These are phyloP conservation scores for Fraxinus latifolia DNA, from an alignment of 305 asterid species.

Conservation along the genomic window DNA sequence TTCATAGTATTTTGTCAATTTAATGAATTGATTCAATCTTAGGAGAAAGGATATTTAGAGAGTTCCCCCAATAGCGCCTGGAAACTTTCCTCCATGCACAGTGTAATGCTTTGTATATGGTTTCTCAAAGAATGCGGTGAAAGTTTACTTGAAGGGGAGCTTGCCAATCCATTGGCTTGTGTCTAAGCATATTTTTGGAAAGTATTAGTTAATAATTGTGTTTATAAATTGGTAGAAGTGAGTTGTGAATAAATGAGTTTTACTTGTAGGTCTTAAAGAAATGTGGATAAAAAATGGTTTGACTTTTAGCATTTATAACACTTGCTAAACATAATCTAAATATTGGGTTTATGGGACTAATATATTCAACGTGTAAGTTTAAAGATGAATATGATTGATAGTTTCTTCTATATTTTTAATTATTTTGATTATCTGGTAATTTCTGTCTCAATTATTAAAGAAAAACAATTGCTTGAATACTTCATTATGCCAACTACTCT, in stretches of 20 bases:
- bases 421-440: too few species aligned
- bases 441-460: neutral
- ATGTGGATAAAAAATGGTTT: too few species aligned
- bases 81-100: neutral
- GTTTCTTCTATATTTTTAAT: too few species aligned
- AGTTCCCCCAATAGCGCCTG: too few species aligned
- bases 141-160: neutral
- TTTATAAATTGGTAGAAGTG: too few species aligned
- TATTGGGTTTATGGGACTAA: neutral
- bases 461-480: neutral
- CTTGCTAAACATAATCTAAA: neutral
- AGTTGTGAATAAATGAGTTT: too few species aligned
- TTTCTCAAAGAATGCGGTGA: slow-evolving; percentile 28
- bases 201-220: too few species aligned
- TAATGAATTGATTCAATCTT: too few species aligned
- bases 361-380: too few species aligned
- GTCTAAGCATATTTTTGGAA: neutral
- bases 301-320: neutral
- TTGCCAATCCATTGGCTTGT: neutral
- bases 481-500: too few species aligned
- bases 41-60: neutral
- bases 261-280: too few species aligned
- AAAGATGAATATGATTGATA: neutral
- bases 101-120: slow-evolving; percentile 22
- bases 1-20: too few species aligned